A percentile compares a stretch with the other conserved stretches of the same genome.
These are phyloP conservation scores for Plantago elongata DNA, from an alignment of 257 asterid genomes.

Conservation along the genomic window DNA sequence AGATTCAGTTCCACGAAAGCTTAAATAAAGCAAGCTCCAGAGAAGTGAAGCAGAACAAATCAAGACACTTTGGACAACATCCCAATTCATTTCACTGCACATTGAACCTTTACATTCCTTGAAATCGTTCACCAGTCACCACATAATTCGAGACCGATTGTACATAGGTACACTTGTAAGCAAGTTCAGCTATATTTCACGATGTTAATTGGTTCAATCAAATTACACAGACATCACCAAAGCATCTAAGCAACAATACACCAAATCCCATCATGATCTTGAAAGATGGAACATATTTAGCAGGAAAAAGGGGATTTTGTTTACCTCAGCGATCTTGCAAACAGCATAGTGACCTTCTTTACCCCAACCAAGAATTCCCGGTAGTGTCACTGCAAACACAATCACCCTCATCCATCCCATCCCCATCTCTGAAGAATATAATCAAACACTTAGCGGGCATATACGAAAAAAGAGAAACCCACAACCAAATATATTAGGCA, in stretches of 20 bases:
- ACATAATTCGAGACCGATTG: not conserved
- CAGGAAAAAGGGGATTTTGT: not conserved
- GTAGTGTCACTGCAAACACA: conserved; percentile 29
- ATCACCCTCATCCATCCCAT: conserved; percentile 31
- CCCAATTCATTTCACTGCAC: not conserved
- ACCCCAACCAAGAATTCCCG: conserved; percentile 63
- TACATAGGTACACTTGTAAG: too few relatives aligned
- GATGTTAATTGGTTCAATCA: not conserved
- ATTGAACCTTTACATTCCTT: not conserved
- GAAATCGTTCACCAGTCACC: not conserved
- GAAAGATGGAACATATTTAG: not conserved
- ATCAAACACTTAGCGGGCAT: not conserved
- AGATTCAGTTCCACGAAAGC: too few relatives aligned
- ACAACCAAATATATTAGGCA: not conserved
- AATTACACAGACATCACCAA: not conserved
- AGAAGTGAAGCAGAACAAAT: too few relatives aligned
- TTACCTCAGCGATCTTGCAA: conserved; percentile 90
- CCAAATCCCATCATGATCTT: not conserved
- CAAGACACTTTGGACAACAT: not conserved
- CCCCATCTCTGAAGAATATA: conserved; percentile 39
- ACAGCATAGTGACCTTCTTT: conserved; percentile 69
- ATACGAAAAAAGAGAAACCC: not conserved
- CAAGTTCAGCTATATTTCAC: too few relatives aligned
- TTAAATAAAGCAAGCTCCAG: too few relatives aligned
- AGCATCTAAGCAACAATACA: not conserved